Evolutionary conservation across 2,329 filamentous ascomycete genomes (phyloP), one percentile per base, ranked within the genome.

Genomic region (Nemania diffusa): DNA sequence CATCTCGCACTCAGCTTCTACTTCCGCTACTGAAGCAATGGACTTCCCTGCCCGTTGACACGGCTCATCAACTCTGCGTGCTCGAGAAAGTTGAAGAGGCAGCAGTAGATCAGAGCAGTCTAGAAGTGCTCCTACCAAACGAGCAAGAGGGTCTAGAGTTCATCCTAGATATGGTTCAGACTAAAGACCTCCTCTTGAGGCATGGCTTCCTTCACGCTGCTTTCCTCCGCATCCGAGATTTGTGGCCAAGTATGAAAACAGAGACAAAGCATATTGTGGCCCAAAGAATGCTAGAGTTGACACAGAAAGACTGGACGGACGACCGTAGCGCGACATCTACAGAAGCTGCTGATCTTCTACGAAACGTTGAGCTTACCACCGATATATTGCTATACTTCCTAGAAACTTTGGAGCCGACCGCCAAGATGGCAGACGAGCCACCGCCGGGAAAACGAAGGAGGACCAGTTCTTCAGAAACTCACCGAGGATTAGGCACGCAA

Each of bases 401-500:
- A 7, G 87, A 92, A 70, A 89, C 88, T 26, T 85, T 97, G 46
- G 91, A 93, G 64, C 90, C 88, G 15, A 87, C 90, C n/a, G 85
- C 90, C 2, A 89, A 91, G 73, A 86, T 94, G 79, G 89, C 91
- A 48, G 90, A 89, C 53, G 89, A 90, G 63, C 87, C 90, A 13
- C 91, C 92, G 9, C 87, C 91, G 1, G 90, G 90, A 70, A 97
- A 97, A 83, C 86, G 93, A 69, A 89, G 93, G 74, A 88, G 93
- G 63, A 93, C 89, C 0, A 97, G 92, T 79, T 88, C 91, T 62
- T 90, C 88, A 17, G 91, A 92, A 71, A 86, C 87, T 71, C 85
- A 88, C 62, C 82, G 83, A 61, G 87, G 86, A 53, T 83, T 88
- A 61, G 85, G 87, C 40, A 83, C 86, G 15, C 88, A 90, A 69